These are phyloP conservation scores for Trichophyton rubrum DNA, from an alignment of 2,329 filamentous ascomycete species.

Conservation along the genomic window DNA sequence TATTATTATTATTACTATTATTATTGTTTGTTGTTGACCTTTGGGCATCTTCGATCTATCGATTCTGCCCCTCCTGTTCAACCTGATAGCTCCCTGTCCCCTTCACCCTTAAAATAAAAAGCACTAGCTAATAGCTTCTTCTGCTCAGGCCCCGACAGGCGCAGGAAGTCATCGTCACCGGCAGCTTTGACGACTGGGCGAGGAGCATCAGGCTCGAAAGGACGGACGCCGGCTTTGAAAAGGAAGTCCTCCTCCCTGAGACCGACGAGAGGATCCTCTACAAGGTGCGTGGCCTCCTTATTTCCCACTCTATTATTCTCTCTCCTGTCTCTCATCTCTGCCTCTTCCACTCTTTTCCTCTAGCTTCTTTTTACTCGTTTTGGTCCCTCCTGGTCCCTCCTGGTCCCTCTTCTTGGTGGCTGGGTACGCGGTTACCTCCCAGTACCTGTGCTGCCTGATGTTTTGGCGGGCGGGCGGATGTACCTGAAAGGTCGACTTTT, in stretches of 20 bases:
- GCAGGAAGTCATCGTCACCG: constrained; percentile 83
- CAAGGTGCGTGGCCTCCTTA: constrained; percentile 54
- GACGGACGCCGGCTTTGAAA: constrained; percentile 57
- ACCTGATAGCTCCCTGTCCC: neutral
- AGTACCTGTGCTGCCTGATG: neutral
- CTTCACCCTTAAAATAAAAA: too few species aligned
- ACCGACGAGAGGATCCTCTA: constrained; percentile 67
- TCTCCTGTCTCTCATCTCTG: neutral
- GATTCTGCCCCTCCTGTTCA: neutral
- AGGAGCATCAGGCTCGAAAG: constrained; percentile 76
- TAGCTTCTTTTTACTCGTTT: neutral
- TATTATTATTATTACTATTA: too few species aligned
- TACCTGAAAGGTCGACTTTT: neutral
- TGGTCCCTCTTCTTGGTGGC: too few species aligned
- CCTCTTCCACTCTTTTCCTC: neutral
- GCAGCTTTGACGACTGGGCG: constrained; percentile 88
- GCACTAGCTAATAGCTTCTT: neutral
- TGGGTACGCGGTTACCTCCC: neutral
- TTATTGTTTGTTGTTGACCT: too few species aligned
- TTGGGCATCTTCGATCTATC: neutral
- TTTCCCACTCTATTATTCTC: neutral
- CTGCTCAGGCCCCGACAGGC: constrained; percentile 62
- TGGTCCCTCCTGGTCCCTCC: neutral
- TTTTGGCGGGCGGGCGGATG: neutral
- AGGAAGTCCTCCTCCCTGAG: constrained; percentile 61